Evolutionary conservation across 2,329 filamentous ascomycete genomes (phyloP).

Genomic region (Decorospora gaudefroyi): DNA sequence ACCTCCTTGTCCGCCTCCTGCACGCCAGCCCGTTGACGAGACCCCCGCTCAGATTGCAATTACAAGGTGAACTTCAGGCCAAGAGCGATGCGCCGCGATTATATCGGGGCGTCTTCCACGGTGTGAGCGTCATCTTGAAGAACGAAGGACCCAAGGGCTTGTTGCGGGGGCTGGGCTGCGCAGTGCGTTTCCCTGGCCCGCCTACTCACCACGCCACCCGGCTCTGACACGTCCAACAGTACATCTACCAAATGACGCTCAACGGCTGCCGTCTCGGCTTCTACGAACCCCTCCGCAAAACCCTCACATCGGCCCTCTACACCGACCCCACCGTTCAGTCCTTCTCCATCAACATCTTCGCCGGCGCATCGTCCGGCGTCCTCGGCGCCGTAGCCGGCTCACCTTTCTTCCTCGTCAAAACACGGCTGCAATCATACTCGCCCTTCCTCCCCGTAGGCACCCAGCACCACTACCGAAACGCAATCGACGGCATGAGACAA

Average conservation of each 20-base stretch:
- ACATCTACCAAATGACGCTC: conserved; percentile 93
- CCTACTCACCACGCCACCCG: not conserved
- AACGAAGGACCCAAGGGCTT: conserved; percentile 88
- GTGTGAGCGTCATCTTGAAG: conserved; percentile 82
- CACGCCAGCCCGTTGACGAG: conserved; percentile 25
- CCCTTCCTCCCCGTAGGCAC: conserved; percentile 92
- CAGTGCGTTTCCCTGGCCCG: conserved; percentile 53
- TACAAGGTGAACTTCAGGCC: conserved; percentile 91
- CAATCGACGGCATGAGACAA: conserved; percentile 76
- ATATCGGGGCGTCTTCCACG: conserved; percentile 90
- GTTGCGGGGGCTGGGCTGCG: conserved; percentile 85
- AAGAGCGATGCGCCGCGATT: conserved; percentile 83
- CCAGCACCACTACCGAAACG: conserved; percentile 91
- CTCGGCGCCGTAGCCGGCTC: conserved; percentile 91
- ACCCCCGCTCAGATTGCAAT: conserved; percentile 73
- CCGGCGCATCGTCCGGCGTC: conserved; percentile 85
- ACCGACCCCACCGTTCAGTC: conserved; percentile 76
- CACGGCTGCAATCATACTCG: conserved; percentile 89
- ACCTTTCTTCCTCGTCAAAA: conserved; percentile 98
- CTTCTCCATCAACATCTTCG: conserved; percentile 89
- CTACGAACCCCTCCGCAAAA: conserved; percentile 89
- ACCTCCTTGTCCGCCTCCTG: not conserved
- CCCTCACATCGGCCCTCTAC: conserved; percentile 70
- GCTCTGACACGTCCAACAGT: conserved; percentile 55
- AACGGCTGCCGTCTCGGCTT: conserved; percentile 97